Conservation (phyloP, 192 early-diverging fungal genomes). For the Geosiphon pyriformis region DNA sequence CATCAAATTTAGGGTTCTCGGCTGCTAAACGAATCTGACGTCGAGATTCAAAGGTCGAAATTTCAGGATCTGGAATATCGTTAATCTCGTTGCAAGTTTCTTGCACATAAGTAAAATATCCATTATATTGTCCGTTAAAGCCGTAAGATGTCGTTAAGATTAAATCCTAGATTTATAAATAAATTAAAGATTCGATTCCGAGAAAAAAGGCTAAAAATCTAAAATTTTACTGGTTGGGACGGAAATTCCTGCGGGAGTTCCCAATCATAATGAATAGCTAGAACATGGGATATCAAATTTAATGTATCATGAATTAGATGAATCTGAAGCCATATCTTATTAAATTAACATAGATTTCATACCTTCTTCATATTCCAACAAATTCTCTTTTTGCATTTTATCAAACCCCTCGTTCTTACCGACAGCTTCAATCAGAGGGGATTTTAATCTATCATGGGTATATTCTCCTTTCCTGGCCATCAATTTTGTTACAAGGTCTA, state of each 20-base stretch:
- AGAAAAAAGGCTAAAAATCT: background rate
- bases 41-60: conserved; percentile 45
- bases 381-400: conserved; percentile 33
- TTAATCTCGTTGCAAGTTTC: conserved; percentile 70
- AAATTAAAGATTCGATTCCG: background rate
- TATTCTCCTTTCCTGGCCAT: conserved; percentile 48
- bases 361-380: conserved; percentile 16
- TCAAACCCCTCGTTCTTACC: conserved; percentile 30
- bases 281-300: conserved; percentile 1
- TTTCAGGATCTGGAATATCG: conserved; percentile 55
- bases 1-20: conserved; percentile 87
- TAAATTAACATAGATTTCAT: background rate
- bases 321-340: background rate
- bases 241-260: conserved; percentile 69
- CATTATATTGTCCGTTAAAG: conserved; percentile 83
- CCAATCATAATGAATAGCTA: conserved; percentile 78
- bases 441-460: background rate
- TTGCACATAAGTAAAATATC: conserved; percentile 67
- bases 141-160: conserved; percentile 63
- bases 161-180: conserved; percentile 12
- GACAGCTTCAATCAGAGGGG: conserved; percentile 61
- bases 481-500: conserved; percentile 86
- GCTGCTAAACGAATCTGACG: conserved; percentile 53
- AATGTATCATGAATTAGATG: background rate
- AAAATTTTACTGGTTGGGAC: conserved; percentile 33